These are phyloP conservation scores for Gaeumannomyces tritici DNA, from an alignment of 2,329 filamentous ascomycete genomes.

Conservation along the genomic window DNA sequence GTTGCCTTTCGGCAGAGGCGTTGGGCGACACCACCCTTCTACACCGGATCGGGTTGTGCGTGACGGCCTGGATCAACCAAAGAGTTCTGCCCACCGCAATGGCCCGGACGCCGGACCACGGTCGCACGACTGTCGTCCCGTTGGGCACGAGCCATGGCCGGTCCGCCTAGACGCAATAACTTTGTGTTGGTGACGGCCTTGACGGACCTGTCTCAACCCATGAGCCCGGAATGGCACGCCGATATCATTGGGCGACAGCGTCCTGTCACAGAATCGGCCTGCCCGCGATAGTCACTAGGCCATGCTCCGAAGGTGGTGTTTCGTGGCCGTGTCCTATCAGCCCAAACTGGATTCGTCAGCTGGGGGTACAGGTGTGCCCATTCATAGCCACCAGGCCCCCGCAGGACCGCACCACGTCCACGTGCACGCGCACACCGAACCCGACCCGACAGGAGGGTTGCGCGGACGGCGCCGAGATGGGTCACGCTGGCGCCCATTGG, in stretches of 20 bases:
- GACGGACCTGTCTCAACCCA: not conserved
- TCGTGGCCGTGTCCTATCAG: not conserved
- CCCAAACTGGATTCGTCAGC: not conserved
- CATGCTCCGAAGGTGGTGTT: not conserved
- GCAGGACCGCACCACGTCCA: too few relatives aligned
- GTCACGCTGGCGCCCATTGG: not conserved
- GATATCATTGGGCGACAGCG: not conserved
- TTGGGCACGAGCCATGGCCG: not conserved
- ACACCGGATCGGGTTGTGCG: too few relatives aligned
- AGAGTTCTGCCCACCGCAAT: too few relatives aligned
- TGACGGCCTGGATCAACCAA: not conserved
- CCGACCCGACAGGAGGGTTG: not conserved
- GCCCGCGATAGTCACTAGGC: too few relatives aligned
- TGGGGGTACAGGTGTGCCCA: not conserved
- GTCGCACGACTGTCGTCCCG: too few relatives aligned
- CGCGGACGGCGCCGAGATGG: not conserved
- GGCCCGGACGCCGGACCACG: too few relatives aligned
- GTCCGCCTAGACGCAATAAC: not conserved
- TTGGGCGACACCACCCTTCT: too few relatives aligned
- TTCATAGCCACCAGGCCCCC: not conserved
- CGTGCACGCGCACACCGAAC: too few relatives aligned
- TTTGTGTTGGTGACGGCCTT: not conserved
- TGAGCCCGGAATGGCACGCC: not conserved
- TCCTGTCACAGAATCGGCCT: not conserved
- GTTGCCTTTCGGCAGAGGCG: too few relatives aligned